Conservation (phyloP, 2,329 filamentous ascomycete genomes). For the Talaromyces sp. region DNA sequence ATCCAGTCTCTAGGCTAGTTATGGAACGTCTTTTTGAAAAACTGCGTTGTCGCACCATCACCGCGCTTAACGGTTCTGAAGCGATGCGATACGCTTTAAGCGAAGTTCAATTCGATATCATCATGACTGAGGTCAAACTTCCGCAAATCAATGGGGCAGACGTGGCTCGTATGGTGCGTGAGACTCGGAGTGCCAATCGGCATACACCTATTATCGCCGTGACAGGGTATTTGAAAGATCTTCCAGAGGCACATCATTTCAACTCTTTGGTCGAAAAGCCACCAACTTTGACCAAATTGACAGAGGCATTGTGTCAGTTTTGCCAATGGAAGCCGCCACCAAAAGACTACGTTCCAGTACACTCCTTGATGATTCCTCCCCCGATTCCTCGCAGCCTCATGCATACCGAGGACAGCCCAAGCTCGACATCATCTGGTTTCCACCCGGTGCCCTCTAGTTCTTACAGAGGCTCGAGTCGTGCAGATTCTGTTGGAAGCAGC, state of each 20-base stretch:
- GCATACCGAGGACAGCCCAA: conserved; percentile 74
- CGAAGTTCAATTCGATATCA: conserved; percentile 97
- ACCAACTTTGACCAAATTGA: conserved; percentile 85
- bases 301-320: conserved; percentile 77
- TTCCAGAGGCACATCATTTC: conserved; percentile 92
- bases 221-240: conserved; percentile 95
- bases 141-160: conserved; percentile 94
- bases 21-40: conserved; percentile 98
- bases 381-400: conserved; percentile 59
- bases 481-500: conserved; percentile 78
- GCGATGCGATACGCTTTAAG: conserved; percentile 91
- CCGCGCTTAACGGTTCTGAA: conserved; percentile 83
- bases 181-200: conserved; percentile 91
- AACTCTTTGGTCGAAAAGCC: conserved; percentile 95
- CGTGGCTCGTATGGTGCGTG: conserved; percentile 94
- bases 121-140: conserved; percentile 95
- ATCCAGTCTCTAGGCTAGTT: conserved; percentile 94
- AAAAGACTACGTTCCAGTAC: conserved; percentile 48
- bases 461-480: conserved; percentile 73
- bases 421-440: conserved; percentile 70
- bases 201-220: conserved; percentile 95
- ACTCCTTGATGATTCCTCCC: conserved; percentile 56
- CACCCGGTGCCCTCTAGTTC: conserved; percentile 67
- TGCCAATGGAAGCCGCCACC: conserved; percentile 90
- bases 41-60: conserved; percentile 87